phyloP scores from a whole-genome alignment of 306 rosid genomes.

The Crotalaria pallida region DNA sequence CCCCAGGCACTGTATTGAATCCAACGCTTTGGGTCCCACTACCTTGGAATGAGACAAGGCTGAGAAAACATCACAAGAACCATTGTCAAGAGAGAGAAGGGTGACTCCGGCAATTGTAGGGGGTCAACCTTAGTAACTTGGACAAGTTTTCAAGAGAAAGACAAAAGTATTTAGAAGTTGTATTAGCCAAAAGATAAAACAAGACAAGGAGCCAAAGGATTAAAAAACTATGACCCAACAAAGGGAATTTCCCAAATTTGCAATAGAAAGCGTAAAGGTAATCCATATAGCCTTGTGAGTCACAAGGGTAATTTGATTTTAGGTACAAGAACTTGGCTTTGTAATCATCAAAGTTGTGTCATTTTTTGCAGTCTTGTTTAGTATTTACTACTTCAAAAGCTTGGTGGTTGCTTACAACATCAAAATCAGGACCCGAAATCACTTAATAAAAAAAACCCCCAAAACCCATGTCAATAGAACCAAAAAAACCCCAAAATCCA shows the following conservation, averaged over 20 bases:
- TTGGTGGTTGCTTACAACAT: background rate
- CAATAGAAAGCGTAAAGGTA: conserved; percentile 39
- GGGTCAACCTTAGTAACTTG: conserved; percentile 26
- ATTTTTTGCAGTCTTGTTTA: conserved; percentile 28
- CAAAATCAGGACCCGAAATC: no score
- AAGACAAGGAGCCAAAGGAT: conserved; percentile 31
- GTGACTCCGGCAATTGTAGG: conserved; percentile 45
- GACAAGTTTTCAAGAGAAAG: conserved; percentile 41
- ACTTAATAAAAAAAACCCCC: no score
- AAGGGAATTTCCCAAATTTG: conserved; percentile 30
- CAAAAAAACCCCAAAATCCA: no score
- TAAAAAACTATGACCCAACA: conserved; percentile 27
- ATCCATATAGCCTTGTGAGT: conserved; percentile 33
- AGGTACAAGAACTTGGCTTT: conserved; percentile 33
- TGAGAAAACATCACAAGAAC: conserved; percentile 43
- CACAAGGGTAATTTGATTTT: conserved; percentile 32
- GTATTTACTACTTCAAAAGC: background rate
- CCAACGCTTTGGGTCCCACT: conserved; percentile 28
- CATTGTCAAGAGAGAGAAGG: conserved; percentile 44
- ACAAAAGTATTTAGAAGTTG: conserved; percentile 39
- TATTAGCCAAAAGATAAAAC: conserved; percentile 34
- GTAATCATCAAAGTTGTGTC: conserved; percentile 21
- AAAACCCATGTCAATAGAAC: no score
- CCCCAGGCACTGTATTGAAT: conserved; percentile 33
- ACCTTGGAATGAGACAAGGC: conserved; percentile 30